Percentiles rank a stretch among this genome's conserved stretches.
Evolutionary conservation across 768 basidiomycete species (phyloP).

Genomic region (Lactarius trivialis): DNA sequence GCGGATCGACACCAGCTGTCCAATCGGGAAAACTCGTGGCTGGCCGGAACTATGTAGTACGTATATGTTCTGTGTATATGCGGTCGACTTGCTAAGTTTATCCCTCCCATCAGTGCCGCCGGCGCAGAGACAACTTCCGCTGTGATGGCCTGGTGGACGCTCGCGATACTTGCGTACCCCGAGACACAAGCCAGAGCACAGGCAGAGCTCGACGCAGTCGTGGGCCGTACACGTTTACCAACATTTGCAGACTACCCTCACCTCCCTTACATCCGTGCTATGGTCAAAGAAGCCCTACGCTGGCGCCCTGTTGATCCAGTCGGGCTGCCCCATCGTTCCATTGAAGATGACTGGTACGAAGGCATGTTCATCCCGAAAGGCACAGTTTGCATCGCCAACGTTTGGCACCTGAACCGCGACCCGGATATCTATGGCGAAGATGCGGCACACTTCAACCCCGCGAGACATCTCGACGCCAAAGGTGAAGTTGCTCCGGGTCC

Average conservation of each 20-base stretch:
- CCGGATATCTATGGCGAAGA: conserved; percentile 22
- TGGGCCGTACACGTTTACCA: conserved; percentile 19
- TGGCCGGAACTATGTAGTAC: conserved; percentile 24
- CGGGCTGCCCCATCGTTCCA: conserved; percentile 21
- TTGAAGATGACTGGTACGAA: conserved; percentile 23
- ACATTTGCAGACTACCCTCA: conserved; percentile 18
- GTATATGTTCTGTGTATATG: not conserved
- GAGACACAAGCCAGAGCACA: conserved; percentile 18
- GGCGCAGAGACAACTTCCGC: conserved; percentile 20
- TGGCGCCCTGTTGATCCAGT: conserved; percentile 22
- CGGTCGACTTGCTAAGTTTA: not conserved
- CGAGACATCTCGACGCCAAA: conserved; percentile 17
- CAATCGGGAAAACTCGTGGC: conserved; percentile 21
- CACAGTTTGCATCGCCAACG: conserved; percentile 20
- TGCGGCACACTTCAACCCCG: conserved; percentile 19
- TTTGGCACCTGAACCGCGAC: conserved; percentile 21
- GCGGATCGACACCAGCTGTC: conserved; percentile 12
- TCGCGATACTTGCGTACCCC: conserved; percentile 21
- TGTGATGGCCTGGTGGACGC: conserved; percentile 22
- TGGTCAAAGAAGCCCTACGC: conserved; percentile 21
- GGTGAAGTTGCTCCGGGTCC: conserved; percentile 16
- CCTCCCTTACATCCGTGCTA: conserved; percentile 21
- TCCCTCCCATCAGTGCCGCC: conserved; percentile 11
- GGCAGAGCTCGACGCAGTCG: conserved; percentile 21
- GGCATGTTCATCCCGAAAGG: conserved; percentile 23